Evolutionary conservation across 495 filamentous ascomycete species (phyloP).

Genomic region (Penicillium roqueforti): DNA sequence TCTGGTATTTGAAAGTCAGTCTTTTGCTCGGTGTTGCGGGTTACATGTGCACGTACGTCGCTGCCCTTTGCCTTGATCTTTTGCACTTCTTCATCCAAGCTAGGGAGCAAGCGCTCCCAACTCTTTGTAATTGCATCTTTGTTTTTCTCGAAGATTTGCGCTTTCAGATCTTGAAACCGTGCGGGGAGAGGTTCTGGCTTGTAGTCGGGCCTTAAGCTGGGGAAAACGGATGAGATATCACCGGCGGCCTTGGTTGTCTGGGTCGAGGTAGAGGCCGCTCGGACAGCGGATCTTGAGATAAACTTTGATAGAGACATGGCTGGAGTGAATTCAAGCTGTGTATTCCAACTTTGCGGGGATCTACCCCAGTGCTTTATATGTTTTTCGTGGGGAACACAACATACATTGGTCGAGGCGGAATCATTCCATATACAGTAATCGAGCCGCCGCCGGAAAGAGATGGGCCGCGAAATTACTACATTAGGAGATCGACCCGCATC

Average conservation of each 20-base stretch:
- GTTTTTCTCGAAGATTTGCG: slow-evolving; percentile 55
- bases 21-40: background rate
- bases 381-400: background rate
- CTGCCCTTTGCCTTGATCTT: slow-evolving; percentile 48
- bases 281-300: slow-evolving; percentile 30
- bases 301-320: slow-evolving; percentile 34
- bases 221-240: slow-evolving; percentile 81
- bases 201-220: slow-evolving; percentile 65
- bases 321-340: slow-evolving; percentile 7
- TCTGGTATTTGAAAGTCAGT: slow-evolving; percentile 22
- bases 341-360: slow-evolving; percentile 2
- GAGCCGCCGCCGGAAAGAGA: background rate
- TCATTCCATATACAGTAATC: background rate
- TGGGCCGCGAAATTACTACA: background rate
- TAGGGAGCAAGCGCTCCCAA: slow-evolving; percentile 67
- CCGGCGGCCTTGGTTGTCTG: slow-evolving; percentile 51
- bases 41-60: slow-evolving; percentile 34
- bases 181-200: slow-evolving; percentile 59
- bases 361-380: slow-evolving; percentile 2
- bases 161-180: slow-evolving; percentile 75
- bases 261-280: slow-evolving; percentile 31
- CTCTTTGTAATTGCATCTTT: slow-evolving; percentile 58
- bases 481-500: slow-evolving; percentile 7
- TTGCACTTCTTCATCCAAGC: slow-evolving; percentile 46
- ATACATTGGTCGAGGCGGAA: slow-evolving; percentile 2